Base-by-base conservation (phyloP, 2,329 filamentous ascomycete genomes). In the Diplodia corticola region DNA sequence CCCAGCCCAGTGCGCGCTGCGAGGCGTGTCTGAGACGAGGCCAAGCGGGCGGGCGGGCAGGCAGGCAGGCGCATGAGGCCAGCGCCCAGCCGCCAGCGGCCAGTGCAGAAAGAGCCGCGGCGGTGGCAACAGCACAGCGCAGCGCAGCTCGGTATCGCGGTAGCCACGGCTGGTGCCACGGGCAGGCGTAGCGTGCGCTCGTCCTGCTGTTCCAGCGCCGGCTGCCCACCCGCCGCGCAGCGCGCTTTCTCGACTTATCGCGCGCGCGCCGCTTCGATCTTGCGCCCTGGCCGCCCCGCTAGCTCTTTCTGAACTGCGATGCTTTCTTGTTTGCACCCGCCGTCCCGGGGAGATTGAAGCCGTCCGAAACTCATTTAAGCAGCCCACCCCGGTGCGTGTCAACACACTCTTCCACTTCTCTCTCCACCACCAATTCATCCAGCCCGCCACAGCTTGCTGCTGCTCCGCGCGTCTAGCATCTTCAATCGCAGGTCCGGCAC, bases 301-400 rank as follows among this genome's bases (percentile, higher is more conserved):
- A 66, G 57, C 64, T 66, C 64, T 35, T 66, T 66, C 57, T 65
- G 65, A 17, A n/a, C 57, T 68, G 66, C 40, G 65, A 63, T 67
- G 53, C 65, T 60, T 28, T 26, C 54, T 68, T 51, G 49, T 60
- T 61, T 61, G 57, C 44, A 35, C 40, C 57, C 57, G 57, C 57
- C 57, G 57, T 61, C 57, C 57, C 57, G 57, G 57, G 26, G 57
- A 61, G 57, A 61, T 61, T 61, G 57, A 61, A 33, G 40, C 20
- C 24, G 20, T 22, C 63, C 66, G 64, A 60, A 59, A 57, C 63
- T 61, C 66, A 67, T 67, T 54, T 64, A 55, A 66, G 20, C 35
- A 65, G 46, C 35, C 40, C 53, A 67, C 57, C 57, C 48, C 57
- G 20, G 57, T 28, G 35, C 49, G 64, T 46, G 28, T 40, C 53